Evolutionary conservation across 2,329 filamentous ascomycete species (phyloP).

Genomic region (Fusarium sp.): DNA sequence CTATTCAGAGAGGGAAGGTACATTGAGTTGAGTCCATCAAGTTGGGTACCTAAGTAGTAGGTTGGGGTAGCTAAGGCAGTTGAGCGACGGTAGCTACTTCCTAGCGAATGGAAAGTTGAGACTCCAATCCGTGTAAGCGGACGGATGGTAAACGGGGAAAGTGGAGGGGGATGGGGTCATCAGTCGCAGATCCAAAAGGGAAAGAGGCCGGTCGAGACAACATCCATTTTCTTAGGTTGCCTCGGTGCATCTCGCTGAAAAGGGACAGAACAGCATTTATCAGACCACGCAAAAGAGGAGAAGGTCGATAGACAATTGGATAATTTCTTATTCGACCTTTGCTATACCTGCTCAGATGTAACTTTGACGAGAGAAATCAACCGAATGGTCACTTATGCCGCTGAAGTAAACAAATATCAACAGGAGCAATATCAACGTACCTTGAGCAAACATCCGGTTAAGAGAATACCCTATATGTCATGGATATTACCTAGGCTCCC

Average conservation of each 20-base stretch:
- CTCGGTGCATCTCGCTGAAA: slow-evolving; percentile 46
- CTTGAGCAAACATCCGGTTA: slow-evolving; percentile 11
- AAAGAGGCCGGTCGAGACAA: slow-evolving; percentile 45
- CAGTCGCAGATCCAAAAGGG: slow-evolving; percentile 44
- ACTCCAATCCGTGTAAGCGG: slow-evolving; percentile 30
- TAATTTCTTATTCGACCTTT: slow-evolving; percentile 21
- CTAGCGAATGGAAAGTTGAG: slow-evolving; percentile 12
- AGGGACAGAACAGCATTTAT: slow-evolving; percentile 33
- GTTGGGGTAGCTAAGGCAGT: slow-evolving; percentile 1
- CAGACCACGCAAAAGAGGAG: slow-evolving; percentile 36
- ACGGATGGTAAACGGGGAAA: slow-evolving; percentile 6
- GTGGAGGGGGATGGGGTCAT: slow-evolving; percentile 24
- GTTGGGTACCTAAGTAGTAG: neutral
- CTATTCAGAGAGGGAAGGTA: slow-evolving; percentile 28
- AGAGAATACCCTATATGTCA: neutral
- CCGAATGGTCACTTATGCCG: neutral
- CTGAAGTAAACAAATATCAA: slow-evolving; percentile 1
- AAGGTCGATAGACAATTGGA: slow-evolving; percentile 18
- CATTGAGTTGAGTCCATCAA: neutral
- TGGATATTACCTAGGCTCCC: neutral
- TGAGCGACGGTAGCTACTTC: neutral
- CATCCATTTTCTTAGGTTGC: slow-evolving; percentile 27
- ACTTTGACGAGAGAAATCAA: slow-evolving; percentile 1
- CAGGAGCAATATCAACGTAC: neutral
- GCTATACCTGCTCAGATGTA: slow-evolving; percentile 14